These are phyloP conservation scores for Exophiala spinifera DNA, from an alignment of 2,329 filamentous ascomycete genomes.

Conservation along the genomic window DNA sequence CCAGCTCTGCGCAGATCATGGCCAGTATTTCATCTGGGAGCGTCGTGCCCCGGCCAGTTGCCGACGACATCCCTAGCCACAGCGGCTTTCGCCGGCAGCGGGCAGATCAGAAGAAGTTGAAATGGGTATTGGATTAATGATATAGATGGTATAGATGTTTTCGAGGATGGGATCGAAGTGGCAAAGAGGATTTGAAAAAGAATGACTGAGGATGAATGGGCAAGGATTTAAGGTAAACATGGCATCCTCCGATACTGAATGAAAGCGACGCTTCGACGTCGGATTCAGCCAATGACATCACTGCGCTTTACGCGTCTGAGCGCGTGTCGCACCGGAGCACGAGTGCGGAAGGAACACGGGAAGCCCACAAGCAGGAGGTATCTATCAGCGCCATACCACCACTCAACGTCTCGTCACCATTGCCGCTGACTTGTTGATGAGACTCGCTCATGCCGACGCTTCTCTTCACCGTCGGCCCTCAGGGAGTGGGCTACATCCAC, in stretches of 20 bases:
- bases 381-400: no score
- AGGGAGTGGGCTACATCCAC: constrained; percentile 55
- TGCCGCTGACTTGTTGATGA: no score
- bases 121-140: not conserved
- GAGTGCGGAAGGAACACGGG: no score
- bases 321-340: not conserved
- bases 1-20: constrained; percentile 57
- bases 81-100: no score
- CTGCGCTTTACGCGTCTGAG: constrained; percentile 6
- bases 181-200: no score
- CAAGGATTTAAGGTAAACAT: no score
- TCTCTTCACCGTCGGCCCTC: constrained; percentile 55
- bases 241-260: not conserved
- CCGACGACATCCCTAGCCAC: constrained; percentile 8
- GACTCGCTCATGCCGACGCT: constrained; percentile 36
- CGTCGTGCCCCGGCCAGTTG: constrained; percentile 7
- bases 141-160: no score
- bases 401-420: not conserved
- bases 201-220: no score
- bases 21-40: constrained; percentile 29
- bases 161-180: no score
- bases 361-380: no score
- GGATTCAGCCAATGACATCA: constrained; percentile 11
- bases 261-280: not conserved
- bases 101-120: not conserved